Percentiles rank a stretch among this genome's conserved stretches.
Evolutionary conservation across 768 basidiomycete species (phyloP).

Genomic region (Phallus indusiatus): DNA sequence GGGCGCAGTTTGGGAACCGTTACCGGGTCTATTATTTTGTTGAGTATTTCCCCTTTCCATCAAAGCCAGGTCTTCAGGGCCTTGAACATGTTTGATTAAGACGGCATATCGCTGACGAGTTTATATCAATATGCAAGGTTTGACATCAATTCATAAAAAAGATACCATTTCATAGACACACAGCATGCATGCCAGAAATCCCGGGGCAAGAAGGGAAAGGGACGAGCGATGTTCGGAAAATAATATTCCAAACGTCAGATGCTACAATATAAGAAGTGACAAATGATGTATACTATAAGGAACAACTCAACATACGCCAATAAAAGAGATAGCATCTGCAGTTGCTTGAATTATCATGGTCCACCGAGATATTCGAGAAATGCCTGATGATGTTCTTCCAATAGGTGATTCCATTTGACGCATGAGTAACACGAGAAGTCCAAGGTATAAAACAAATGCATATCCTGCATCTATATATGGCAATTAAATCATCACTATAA

Average conservation of each 20-base stretch:
- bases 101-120: constrained; percentile 67
- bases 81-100: constrained; percentile 74
- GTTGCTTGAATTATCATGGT: constrained; percentile 71
- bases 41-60: not conserved
- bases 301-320: constrained; percentile 37
- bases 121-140: not conserved
- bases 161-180: constrained; percentile 78
- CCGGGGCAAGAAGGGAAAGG: constrained; percentile 72
- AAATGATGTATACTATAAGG: not conserved
- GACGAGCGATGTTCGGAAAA: constrained; percentile 76
- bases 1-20: not conserved
- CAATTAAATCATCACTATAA: constrained; percentile 8
- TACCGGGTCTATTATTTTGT: not conserved
- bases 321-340: constrained; percentile 77
- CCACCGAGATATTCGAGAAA: constrained; percentile 76
- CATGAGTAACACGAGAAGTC: constrained; percentile 55
- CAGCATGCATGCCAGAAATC: constrained; percentile 71
- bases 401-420: constrained; percentile 53
- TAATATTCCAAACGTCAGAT: constrained; percentile 77
- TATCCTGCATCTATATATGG: constrained; percentile 55
- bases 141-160: constrained; percentile 9
- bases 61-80: constrained; percentile 48
- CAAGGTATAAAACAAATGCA: constrained; percentile 56
- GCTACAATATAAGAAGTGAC: constrained; percentile 24
- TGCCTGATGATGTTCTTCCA: constrained; percentile 68